These are phyloP conservation scores for Talaromyces albobiverticillius DNA, from an alignment of 2,329 filamentous ascomycete genomes.

Conservation along the genomic window DNA sequence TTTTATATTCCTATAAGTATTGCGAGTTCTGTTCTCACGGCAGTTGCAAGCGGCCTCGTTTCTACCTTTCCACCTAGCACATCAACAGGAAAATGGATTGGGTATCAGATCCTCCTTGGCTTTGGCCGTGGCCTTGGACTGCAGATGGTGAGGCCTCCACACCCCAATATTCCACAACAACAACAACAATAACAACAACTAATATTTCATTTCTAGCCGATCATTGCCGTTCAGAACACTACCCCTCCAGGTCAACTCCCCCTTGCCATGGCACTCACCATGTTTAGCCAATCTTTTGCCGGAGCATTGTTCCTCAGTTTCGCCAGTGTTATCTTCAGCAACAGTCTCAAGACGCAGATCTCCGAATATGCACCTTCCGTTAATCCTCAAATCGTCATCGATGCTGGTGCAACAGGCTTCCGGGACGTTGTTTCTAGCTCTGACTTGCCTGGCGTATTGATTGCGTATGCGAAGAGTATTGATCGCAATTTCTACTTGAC, in stretches of 20 bases:
- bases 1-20: constrained; percentile 25
- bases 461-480: constrained; percentile 29
- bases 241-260: constrained; percentile 19
- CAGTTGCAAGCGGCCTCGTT: constrained; percentile 28
- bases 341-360: constrained; percentile 16
- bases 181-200: constrained; percentile 17
- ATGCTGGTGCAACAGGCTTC: constrained; percentile 31
- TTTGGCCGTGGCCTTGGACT: constrained; percentile 25
- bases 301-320: constrained; percentile 1
- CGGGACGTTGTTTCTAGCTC: background rate
- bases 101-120: constrained; percentile 23
- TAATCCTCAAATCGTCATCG: constrained; percentile 1
- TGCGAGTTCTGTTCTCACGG: constrained; percentile 22
- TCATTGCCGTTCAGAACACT: constrained; percentile 22
- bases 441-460: constrained; percentile 26
- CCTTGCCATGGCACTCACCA: constrained; percentile 18
- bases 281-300: constrained; percentile 1
- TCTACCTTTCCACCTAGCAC: constrained; percentile 29
- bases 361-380: constrained; percentile 15
- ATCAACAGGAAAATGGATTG: constrained; percentile 20
- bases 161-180: constrained; percentile 12
- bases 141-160: constrained; percentile 14
- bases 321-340: constrained; percentile 22
- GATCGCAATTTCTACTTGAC: constrained; percentile 26
- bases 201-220: constrained; percentile 23